These are phyloP conservation scores for Nitzschia sp. DNA, from an alignment of 108 stramenopile genomes.

Conservation along the genomic window DNA sequence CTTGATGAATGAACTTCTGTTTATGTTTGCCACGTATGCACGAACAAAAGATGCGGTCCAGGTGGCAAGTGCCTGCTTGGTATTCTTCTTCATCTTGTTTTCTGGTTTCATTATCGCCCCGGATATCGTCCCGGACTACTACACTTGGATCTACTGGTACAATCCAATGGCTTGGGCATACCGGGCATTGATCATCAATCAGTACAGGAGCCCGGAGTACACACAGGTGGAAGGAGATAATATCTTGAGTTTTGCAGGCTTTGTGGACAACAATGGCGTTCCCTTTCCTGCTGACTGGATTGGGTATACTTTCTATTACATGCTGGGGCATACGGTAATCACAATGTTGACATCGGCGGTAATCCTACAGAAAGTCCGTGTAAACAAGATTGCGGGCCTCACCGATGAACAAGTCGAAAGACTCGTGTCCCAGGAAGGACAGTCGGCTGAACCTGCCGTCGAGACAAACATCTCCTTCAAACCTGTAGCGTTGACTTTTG, in stretches of 20 bases:
- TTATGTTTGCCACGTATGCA: conserved; percentile 52
- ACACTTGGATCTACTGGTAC: conserved; percentile 56
- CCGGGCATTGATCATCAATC: conserved; percentile 57
- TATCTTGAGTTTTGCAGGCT: conserved; percentile 50
- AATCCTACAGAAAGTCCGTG: conserved; percentile 29
- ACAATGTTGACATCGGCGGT: conserved; percentile 43
- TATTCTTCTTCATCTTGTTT: conserved; percentile 62
- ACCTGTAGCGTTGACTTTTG: conserved; percentile 69
- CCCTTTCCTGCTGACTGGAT: conserved; percentile 61
- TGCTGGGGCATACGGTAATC: conserved; percentile 40
- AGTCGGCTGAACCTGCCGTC: neutral
- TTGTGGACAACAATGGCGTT: conserved; percentile 34
- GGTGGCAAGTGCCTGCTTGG: conserved; percentile 44
- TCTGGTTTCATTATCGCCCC: conserved; percentile 73
- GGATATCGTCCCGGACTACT: conserved; percentile 55
- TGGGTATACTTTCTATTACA: conserved; percentile 52
- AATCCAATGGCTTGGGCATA: conserved; percentile 76
- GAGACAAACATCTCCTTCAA: conserved; percentile 52
- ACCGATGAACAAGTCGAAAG: conserved; percentile 16
- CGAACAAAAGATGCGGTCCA: conserved; percentile 31
- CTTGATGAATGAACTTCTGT: conserved; percentile 47
- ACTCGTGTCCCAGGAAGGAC: neutral
- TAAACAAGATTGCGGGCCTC: conserved; percentile 10
- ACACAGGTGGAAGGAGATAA: conserved; percentile 38
- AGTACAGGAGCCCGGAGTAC: conserved; percentile 39